These are phyloP conservation scores for Zizania palustris DNA, from an alignment of 202 grass and related monocot genomes.

Conservation along the genomic window DNA sequence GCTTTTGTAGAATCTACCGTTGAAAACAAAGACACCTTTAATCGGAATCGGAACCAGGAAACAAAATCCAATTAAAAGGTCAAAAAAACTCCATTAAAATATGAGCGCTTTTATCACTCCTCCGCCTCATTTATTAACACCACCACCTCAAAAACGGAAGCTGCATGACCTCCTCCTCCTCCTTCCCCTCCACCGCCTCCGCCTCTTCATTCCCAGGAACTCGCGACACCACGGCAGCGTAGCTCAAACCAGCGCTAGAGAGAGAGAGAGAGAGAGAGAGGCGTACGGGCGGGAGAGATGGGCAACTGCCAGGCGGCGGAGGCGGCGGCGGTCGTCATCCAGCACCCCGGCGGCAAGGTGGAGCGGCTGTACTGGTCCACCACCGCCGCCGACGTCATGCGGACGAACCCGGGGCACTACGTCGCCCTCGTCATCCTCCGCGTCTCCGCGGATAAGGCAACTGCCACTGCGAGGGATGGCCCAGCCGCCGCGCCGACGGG, in stretches of 20 bases:
- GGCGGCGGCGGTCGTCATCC: constrained; percentile 74
- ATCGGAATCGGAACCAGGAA: background rate
- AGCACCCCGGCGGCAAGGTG: constrained; percentile 89
- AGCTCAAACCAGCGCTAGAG: background rate
- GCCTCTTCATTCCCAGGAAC: constrained; percentile 8
- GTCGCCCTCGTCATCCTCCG: constrained; percentile 89
- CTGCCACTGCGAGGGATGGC: constrained; percentile 23
- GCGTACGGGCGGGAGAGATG: constrained; percentile 37
- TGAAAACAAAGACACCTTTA: too few relatives aligned
- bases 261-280: background rate
- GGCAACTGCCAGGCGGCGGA: constrained; percentile 99
- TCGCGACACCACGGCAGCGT: background rate
- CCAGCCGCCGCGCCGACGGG: background rate
- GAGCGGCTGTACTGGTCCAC: constrained; percentile 88
- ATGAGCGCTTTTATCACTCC: background rate
- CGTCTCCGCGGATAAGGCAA: constrained; percentile 34
- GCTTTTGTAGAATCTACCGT: too few relatives aligned
- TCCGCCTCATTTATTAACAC: constrained; percentile 56
- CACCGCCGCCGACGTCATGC: constrained; percentile 77
- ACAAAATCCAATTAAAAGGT: background rate
- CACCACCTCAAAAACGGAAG: constrained; percentile 47
- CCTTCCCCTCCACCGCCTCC: constrained; percentile 6
- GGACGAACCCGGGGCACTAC: constrained; percentile 80
- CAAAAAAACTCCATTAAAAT: background rate
- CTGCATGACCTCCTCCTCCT: constrained; percentile 31